Conservation (phyloP, 139 green algal species). For the Chlamydomonas urium region DNA sequence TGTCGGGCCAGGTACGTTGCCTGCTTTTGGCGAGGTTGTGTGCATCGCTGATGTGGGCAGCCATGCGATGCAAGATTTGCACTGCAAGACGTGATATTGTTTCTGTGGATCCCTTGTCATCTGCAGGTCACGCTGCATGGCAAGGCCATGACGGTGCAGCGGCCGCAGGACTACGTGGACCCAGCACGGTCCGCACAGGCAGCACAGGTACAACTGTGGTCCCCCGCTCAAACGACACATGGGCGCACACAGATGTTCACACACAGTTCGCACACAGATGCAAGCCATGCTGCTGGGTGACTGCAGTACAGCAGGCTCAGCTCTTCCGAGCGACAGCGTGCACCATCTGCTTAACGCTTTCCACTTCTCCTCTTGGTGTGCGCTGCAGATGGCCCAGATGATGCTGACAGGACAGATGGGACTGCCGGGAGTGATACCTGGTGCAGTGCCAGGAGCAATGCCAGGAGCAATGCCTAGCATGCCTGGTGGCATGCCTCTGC, state of each 20-base stretch:
- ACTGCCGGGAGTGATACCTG: no score
- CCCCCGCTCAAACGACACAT: neutral
- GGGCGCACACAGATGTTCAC: neutral
- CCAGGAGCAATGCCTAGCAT: neutral
- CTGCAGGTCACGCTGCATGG: conserved; percentile 65
- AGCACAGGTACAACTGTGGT: conserved; percentile 3
- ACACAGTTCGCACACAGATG: neutral
- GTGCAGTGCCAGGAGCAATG: conserved; percentile 2
- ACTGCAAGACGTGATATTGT: no score
- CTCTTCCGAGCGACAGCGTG: neutral
- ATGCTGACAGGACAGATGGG: neutral
- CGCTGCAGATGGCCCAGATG: conserved; percentile 6
- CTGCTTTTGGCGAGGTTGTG: neutral
- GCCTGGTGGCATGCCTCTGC: conserved; percentile 6
- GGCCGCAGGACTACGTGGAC: conserved; percentile 82
- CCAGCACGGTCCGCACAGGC: conserved; percentile 38
- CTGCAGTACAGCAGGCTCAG: neutral
- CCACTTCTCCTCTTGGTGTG: neutral
- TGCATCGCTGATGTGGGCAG: neutral
- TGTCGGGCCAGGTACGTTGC: conserved; percentile 60
- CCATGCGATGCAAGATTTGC: neutral
- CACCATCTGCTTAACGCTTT: neutral
- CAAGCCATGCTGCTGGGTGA: neutral
- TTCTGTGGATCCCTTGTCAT: no score
- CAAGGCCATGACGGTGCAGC: conserved; percentile 68